Evolutionary conservation across 805 yeast genomes (phyloP).

Genomic region (Candida quercuum): DNA sequence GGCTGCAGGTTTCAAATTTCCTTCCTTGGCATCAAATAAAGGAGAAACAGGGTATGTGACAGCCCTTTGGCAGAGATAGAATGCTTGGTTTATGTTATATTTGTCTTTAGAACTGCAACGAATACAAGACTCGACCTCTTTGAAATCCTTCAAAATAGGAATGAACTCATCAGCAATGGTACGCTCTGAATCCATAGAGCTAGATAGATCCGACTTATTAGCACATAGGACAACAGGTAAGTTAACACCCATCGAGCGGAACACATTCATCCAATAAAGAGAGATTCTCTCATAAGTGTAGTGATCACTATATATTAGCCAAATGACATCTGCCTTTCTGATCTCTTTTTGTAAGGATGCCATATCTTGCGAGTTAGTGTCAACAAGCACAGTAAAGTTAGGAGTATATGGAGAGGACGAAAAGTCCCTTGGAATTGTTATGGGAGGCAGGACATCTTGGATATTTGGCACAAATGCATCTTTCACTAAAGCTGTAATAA

Average conservation of each 20-base stretch:
- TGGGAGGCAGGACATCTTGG: conserved; percentile 76
- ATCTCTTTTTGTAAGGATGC: conserved; percentile 61
- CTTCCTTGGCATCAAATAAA: conserved; percentile 85
- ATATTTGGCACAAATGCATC: conserved; percentile 74
- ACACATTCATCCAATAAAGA: conserved; percentile 90
- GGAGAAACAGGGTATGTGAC: conserved; percentile 93
- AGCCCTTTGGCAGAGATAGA: conserved; percentile 89
- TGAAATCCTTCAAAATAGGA: conserved; percentile 82
- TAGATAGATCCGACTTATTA: conserved; percentile 59
- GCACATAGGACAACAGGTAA: conserved; percentile 89
- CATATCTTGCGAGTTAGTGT: conserved; percentile 69
- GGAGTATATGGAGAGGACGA: conserved; percentile 55
- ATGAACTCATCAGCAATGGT: conserved; percentile 72
- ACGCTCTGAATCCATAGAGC: conserved; percentile 38
- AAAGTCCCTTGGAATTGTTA: conserved; percentile 74
- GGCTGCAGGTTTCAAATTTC: conserved; percentile 73
- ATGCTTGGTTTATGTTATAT: conserved; percentile 84
- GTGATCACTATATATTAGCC: conserved; percentile 93
- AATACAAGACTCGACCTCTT: conserved; percentile 90
- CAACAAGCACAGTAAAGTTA: conserved; percentile 67
- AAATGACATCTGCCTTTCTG: conserved; percentile 81
- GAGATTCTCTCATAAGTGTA: conserved; percentile 91
- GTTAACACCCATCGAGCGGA: conserved; percentile 90
- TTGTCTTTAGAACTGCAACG: conserved; percentile 83
- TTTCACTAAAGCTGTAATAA: conserved; percentile 76